Evolutionary conservation across 768 basidiomycete genomes (phyloP), one percentile per base, ranked within the genome.

Genomic region (Lactarius tabidus): DNA sequence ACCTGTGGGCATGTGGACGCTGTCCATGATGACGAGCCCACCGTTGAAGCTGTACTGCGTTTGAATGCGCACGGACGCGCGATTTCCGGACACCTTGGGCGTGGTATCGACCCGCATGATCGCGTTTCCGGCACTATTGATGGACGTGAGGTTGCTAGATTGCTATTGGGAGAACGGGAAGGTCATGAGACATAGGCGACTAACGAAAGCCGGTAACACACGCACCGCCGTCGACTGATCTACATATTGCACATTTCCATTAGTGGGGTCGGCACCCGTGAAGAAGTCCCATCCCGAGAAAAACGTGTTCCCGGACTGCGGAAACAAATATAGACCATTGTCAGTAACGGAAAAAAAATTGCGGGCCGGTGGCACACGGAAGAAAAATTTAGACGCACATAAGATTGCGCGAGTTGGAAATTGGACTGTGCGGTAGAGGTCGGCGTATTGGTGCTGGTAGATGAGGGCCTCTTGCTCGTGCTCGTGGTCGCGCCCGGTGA

Each of bases 21-120:
- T 84, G 75, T 95, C 93, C 81, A 95, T 81, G 54, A 95, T 79
- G 67, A 94, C 80, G 39, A 97, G 79, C 41, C 82, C 87, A 9
- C 85, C 84, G 38, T 82, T 89, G 71, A 84, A 89, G 3, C 77
- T 75, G 59, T 78, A 74, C 33, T 85, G 73, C 0, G 88, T 85
- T 56, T 85, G 86, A 69, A 98, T 89, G 67, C 95, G 87, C 43
- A 96, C 82, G 68, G 89, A 88, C 74, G 85, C 81, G 65, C 95
- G 84, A 60, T 82, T 88, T 45, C 74, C 82, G n/a, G 81, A 71
- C 36, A 95, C 88, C 20, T 76, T 81, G 12, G 85, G 80, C 6
- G 93, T 95, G 7, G 91, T 95, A 72, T 96, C 93, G 29, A 96
- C 87, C 38, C 84, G 79, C 93, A 98, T 95, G 62, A 97, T 76